Conservation (phyloP, 2,329 filamentous ascomycete genomes). For the Neofusicoccum kwambonambiense region DNA sequence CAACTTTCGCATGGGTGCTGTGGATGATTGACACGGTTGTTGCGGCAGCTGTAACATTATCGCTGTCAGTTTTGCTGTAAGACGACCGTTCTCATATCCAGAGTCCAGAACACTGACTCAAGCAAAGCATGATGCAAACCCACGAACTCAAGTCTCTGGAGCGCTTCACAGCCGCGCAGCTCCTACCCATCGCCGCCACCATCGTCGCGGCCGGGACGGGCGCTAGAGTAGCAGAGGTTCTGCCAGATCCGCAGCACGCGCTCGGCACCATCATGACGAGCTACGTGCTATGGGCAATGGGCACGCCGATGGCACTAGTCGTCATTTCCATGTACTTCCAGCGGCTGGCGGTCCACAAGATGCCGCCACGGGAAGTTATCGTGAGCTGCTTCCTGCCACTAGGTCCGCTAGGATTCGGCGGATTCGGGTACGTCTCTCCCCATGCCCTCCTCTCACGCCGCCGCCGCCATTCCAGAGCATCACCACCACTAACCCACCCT, state of each 20-base stretch:
- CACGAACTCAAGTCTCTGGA: constrained; percentile 13
- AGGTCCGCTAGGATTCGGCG: constrained; percentile 63
- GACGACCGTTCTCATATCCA: no score
- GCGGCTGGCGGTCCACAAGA: constrained; percentile 60
- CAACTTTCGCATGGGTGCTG: constrained; percentile 40
- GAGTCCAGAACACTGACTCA: no score
- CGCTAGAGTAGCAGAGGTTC: constrained; percentile 57
- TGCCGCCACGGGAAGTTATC: constrained; percentile 63
- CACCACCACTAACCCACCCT: neutral
- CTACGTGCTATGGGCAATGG: constrained; percentile 66
- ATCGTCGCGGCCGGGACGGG: constrained; percentile 63
- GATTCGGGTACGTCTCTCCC: constrained; percentile 43
- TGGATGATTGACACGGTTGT: constrained; percentile 47
- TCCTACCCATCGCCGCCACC: constrained; percentile 63
- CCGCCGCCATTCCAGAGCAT: neutral
- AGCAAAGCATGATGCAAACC: constrained; percentile 3
- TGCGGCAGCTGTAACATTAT: constrained; percentile 43
- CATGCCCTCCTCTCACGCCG: constrained; percentile 1
- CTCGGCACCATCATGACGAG: constrained; percentile 60
- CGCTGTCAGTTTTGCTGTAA: constrained; percentile 49
- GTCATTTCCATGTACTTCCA: constrained; percentile 66
- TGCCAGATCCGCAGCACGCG: constrained; percentile 54
- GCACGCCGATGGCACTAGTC: constrained; percentile 56
- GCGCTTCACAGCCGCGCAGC: constrained; percentile 59
- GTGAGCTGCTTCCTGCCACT: constrained; percentile 64